These are phyloP conservation scores for Thermochaetoides thermophila DNA, from an alignment of 495 filamentous ascomycete species.

Conservation along the genomic window DNA sequence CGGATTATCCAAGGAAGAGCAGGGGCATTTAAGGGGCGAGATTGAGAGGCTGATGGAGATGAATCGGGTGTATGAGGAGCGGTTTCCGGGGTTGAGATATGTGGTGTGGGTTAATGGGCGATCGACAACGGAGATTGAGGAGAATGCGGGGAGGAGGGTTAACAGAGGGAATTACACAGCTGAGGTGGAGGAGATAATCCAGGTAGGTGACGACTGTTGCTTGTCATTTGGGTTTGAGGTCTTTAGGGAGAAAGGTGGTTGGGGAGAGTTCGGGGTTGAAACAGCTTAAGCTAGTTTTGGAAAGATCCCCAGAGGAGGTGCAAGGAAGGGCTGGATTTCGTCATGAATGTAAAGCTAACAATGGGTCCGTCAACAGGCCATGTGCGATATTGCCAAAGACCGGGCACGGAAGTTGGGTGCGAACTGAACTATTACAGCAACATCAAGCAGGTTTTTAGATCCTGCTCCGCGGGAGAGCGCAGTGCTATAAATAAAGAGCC, in stretches of 20 bases:
- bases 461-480: no score
- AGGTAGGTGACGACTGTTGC: constrained; percentile 36
- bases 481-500: no score
- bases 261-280: no score
- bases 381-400: constrained; percentile 36
- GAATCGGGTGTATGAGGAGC: constrained; percentile 70
- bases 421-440: no score
- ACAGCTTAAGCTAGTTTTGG: no score
- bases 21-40: constrained; percentile 50
- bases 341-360: no score
- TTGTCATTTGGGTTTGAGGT: no score
- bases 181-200: constrained; percentile 63
- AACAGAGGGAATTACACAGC: constrained; percentile 44
- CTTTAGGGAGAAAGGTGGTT: no score
- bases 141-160: constrained; percentile 71
- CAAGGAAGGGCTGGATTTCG: no score
- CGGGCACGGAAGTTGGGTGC: constrained; percentile 26
- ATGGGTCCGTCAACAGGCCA: constrained; percentile 20
- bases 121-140: constrained; percentile 56
- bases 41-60: constrained; percentile 43
- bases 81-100: constrained; percentile 75
- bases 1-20: constrained; percentile 61
- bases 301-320: no score
- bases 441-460: no score
- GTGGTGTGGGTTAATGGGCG: constrained; percentile 89